A percentile compares a stretch with the other conserved stretches of the same genome.
Conservation (phyloP, 1,139 yeast genomes). For the Geotrichum aggregatum region DNA sequence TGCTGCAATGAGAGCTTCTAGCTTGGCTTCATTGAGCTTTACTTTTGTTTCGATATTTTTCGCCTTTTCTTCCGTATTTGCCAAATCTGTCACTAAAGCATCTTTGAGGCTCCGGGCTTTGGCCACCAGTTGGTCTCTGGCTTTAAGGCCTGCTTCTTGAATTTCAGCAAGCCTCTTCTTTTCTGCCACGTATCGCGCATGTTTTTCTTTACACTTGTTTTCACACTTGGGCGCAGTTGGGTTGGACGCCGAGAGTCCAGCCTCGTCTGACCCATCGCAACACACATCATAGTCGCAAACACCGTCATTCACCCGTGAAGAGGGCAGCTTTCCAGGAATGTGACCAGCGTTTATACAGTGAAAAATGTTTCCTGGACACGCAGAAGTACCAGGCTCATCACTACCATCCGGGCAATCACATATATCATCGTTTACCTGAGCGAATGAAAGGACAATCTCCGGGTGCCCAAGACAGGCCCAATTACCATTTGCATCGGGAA, state of each 20-base stretch:
- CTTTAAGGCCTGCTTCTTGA: slow-evolving; percentile 20
- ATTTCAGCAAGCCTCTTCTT: slow-evolving; percentile 26
- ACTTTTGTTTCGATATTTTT: not conserved
- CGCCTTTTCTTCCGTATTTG: slow-evolving; percentile 8
- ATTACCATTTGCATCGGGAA: slow-evolving; percentile 47
- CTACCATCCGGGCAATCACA: slow-evolving; percentile 98
- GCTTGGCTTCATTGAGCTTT: slow-evolving; percentile 1
- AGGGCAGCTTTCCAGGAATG: slow-evolving; percentile 45
- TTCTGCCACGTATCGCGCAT: slow-evolving; percentile 21
- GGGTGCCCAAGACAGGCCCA: slow-evolving; percentile 74
- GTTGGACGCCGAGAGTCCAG: slow-evolving; percentile 30
- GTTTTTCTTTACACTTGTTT: slow-evolving; percentile 24
- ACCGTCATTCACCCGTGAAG: slow-evolving; percentile 76
- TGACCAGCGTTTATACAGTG: slow-evolving; percentile 80
- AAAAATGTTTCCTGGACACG: slow-evolving; percentile 58
- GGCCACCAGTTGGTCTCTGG: slow-evolving; percentile 23
- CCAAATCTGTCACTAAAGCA: slow-evolving; percentile 12
- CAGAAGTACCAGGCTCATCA: slow-evolving; percentile 94
- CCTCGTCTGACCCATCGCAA: slow-evolving; percentile 94
- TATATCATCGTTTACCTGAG: slow-evolving; percentile 76
- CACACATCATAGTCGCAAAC: slow-evolving; percentile 85
- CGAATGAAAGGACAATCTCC: slow-evolving; percentile 52
- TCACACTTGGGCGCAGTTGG: slow-evolving; percentile 26
- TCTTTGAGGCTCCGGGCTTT: slow-evolving; percentile 18
- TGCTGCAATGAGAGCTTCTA: not conserved